phyloP scores from a whole-genome alignment of 805 yeast species.

The Teunomyces cretensis region DNA sequence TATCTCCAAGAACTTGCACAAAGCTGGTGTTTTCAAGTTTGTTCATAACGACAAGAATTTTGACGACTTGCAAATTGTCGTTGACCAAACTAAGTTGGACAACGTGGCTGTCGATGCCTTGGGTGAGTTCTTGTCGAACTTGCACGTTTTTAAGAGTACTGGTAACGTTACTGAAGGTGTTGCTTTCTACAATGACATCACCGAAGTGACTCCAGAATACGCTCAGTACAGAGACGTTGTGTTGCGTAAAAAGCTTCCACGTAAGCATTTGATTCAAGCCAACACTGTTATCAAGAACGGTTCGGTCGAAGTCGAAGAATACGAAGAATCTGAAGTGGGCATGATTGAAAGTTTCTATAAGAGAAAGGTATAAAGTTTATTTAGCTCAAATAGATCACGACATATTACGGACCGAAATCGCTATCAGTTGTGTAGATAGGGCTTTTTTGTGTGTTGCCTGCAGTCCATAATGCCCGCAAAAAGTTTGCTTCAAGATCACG shows the following conservation, averaged over 20 bases:
- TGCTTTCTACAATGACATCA: conserved; percentile 61
- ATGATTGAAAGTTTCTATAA: conserved; percentile 77
- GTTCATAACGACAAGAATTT: conserved; percentile 46
- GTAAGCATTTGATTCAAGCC: conserved; percentile 82
- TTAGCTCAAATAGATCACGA: background rate
- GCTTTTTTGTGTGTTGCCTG: background rate
- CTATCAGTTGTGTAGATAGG: background rate
- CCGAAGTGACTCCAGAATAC: conserved; percentile 64
- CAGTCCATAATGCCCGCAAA: background rate
- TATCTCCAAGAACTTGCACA: conserved; percentile 70
- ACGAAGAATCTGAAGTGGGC: conserved; percentile 70
- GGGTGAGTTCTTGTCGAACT: conserved; percentile 63
- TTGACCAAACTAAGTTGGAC: conserved; percentile 63
- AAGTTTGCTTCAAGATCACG: background rate
- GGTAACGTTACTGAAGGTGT: conserved; percentile 70
- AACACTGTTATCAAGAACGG: conserved; percentile 54
- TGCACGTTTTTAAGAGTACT: conserved; percentile 78
- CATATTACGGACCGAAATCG: background rate
- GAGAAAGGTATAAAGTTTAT: conserved; percentile 26
- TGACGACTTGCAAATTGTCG: conserved; percentile 58
- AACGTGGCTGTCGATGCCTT: conserved; percentile 73
- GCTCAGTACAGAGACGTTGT: conserved; percentile 68
- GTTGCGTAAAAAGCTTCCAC: conserved; percentile 70
- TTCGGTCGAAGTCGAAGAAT: conserved; percentile 61
- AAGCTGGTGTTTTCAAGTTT: conserved; percentile 64